Evolutionary conservation across 805 yeast genomes (phyloP).

Genomic region (Yarrowia hollandica): DNA sequence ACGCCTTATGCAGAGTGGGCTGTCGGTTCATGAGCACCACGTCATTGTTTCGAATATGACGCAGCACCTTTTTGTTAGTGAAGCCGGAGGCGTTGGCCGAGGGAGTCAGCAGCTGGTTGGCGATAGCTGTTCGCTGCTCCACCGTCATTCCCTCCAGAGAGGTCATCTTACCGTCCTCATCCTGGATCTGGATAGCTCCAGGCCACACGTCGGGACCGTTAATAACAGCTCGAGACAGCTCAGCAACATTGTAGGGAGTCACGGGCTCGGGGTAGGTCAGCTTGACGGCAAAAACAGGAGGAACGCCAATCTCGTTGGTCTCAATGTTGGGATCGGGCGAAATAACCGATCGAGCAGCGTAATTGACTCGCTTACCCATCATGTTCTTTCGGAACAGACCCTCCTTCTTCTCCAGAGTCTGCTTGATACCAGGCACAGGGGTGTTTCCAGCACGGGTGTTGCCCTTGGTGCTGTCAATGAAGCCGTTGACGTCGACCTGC

Average conservation of each 20-base stretch:
- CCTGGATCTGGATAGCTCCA: slow-evolving; percentile 94
- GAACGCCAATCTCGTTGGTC: slow-evolving; percentile 97
- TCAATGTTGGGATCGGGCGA: slow-evolving; percentile 98
- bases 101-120: slow-evolving; percentile 93
- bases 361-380: slow-evolving; percentile 99
- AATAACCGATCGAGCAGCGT: slow-evolving; percentile 98
- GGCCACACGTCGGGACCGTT: slow-evolving; percentile 99
- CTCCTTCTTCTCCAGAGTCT: slow-evolving; percentile 96
- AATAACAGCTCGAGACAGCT: slow-evolving; percentile 88
- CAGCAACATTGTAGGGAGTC: slow-evolving; percentile 85
- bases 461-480: slow-evolving; percentile 87
- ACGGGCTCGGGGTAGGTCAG: slow-evolving; percentile 98
- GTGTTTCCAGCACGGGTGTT: slow-evolving; percentile 63
- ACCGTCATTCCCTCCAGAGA: slow-evolving; percentile 83
- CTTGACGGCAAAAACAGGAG: slow-evolving; percentile 95
- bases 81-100: slow-evolving; percentile 52
- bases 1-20: slow-evolving; percentile 98
- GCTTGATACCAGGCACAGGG: slow-evolving; percentile 94
- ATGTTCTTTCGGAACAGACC: slow-evolving; percentile 97
- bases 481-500: slow-evolving; percentile 92
- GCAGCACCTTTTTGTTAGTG: slow-evolving; percentile 85
- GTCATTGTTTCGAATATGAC: slow-evolving; percentile 94
- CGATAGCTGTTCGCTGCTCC: slow-evolving; percentile 93
- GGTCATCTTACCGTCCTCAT: slow-evolving; percentile 85
- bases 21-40: slow-evolving; percentile 98